These are phyloP conservation scores for Didymella segeticola DNA, from an alignment of 2,329 filamentous ascomycete genomes.

Conservation along the genomic window DNA sequence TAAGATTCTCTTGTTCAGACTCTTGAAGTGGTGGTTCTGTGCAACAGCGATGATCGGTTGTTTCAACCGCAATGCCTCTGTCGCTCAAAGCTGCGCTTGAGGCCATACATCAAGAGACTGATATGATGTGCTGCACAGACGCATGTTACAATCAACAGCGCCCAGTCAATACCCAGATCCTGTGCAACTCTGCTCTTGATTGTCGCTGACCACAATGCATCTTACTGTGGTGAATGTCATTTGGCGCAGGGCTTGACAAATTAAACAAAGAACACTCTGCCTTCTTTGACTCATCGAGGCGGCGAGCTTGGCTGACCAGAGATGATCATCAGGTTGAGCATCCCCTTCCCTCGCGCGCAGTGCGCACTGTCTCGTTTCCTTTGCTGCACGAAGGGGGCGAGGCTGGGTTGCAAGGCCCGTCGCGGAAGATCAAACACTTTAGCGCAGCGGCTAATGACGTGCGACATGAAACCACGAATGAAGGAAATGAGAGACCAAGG, in stretches of 20 bases:
- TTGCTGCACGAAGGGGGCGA: constrained; percentile 14
- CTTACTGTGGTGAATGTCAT: neutral
- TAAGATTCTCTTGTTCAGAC: no score
- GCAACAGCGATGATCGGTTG: neutral
- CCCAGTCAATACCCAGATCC: neutral
- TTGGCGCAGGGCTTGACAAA: neutral
- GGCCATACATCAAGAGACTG: neutral
- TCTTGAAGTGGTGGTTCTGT: neutral
- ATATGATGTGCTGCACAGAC: neutral
- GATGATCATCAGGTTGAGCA: neutral
- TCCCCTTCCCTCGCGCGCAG: neutral
- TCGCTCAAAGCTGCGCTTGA: no score
- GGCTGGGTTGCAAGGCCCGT: constrained; percentile 13
- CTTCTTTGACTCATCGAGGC: neutral
- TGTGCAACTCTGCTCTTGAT: neutral
- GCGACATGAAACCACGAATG: constrained; percentile 32
- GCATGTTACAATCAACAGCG: neutral
- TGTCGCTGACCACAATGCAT: neutral
- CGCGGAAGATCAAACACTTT: constrained; percentile 25
- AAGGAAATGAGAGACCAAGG: constrained; percentile 21
- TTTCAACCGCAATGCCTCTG: neutral
- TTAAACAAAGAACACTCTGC: neutral
- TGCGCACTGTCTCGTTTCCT: neutral
- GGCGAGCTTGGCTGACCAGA: no score
- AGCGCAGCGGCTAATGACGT: constrained; percentile 32